These are phyloP conservation scores for Lecanicillium sp. DNA, from an alignment of 2,329 filamentous ascomycete genomes.

Conservation along the genomic window DNA sequence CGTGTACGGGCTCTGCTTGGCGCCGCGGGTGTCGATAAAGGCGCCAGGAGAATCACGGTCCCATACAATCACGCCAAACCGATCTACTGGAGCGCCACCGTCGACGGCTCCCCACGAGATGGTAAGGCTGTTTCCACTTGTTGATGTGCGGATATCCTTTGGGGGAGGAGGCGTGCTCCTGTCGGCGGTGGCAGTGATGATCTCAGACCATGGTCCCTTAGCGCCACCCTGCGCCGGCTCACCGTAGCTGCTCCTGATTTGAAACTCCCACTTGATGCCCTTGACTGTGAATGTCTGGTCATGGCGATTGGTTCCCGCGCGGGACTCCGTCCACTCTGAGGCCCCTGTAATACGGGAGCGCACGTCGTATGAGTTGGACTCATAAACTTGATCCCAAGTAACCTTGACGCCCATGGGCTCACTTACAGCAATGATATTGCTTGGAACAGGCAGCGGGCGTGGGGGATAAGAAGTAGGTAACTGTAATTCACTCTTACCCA, in stretches of 20 bases:
- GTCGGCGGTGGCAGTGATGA: not conserved
- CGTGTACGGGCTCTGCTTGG: not conserved
- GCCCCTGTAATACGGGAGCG: not conserved
- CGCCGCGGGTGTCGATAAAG: not conserved
- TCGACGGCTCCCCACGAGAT: not conserved
- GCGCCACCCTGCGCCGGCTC: not conserved
- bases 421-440: not conserved
- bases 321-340: conserved; percentile 1
- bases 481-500: not conserved
- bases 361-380: conserved; percentile 2
- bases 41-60: not conserved
- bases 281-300: not conserved
- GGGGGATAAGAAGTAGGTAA: not conserved
- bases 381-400: conserved; percentile 3
- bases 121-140: not conserved
- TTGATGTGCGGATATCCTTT: not conserved
- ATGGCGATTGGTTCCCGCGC: not conserved
- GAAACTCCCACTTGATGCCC: conserved; percentile 2
- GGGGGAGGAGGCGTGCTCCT: not conserved
- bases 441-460: not conserved
- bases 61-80: conserved; percentile 1
- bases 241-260: conserved; percentile 2
- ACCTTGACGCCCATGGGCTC: conserved; percentile 1
- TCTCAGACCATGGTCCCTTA: not conserved
- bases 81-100: not conserved